Percentiles rank a stretch among this genome's conserved stretches.
Conservation (phyloP, 345 rosid species). For the Citrus glauca region DNA sequence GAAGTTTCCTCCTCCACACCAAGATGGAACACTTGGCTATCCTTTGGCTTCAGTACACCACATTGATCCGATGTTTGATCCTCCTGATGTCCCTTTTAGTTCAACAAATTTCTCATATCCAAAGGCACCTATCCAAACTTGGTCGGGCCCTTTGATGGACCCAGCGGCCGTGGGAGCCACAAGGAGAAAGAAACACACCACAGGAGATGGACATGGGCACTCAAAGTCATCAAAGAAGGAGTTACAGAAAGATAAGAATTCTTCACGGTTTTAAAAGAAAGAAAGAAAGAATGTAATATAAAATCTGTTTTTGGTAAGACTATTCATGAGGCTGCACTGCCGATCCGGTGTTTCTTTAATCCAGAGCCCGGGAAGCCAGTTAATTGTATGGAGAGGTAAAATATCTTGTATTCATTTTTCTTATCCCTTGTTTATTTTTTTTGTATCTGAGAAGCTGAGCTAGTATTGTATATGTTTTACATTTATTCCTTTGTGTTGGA, state of each 20-base stretch:
- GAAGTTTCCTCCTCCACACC: conserved; percentile 96
- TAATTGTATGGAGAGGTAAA: conserved; percentile 39
- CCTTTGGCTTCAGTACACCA: conserved; percentile 82
- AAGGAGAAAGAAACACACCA: conserved; percentile 48
- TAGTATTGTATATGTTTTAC: conserved; percentile 33
- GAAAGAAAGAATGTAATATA: conserved; percentile 22
- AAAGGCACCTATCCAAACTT: conserved; percentile 69
- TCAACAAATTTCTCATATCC: conserved; percentile 65
- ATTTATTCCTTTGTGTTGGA: conserved; percentile 17
- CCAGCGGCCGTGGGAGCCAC: conserved; percentile 35
- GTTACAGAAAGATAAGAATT: conserved; percentile 31
- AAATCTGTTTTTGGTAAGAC: conserved; percentile 18
- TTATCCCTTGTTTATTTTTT: conserved; percentile 13
- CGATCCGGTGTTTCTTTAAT: conserved; percentile 23
- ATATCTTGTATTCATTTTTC: conserved; percentile 33
- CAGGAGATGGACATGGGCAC: conserved; percentile 30
- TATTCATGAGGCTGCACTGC: conserved; percentile 25
- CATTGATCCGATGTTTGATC: conserved; percentile 60
- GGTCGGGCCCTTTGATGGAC: conserved; percentile 93
- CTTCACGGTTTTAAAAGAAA: conserved; percentile 30
- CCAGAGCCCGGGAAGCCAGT: conserved; percentile 27
- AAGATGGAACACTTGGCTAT: conserved; percentile 84
- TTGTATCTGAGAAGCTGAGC: conserved; percentile 28
- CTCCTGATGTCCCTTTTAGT: conserved; percentile 65
- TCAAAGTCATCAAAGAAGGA: conserved; percentile 22